Base-by-base conservation (phyloP, 2,329 filamentous ascomycete genomes). In the Aureobasidium lini region DNA sequence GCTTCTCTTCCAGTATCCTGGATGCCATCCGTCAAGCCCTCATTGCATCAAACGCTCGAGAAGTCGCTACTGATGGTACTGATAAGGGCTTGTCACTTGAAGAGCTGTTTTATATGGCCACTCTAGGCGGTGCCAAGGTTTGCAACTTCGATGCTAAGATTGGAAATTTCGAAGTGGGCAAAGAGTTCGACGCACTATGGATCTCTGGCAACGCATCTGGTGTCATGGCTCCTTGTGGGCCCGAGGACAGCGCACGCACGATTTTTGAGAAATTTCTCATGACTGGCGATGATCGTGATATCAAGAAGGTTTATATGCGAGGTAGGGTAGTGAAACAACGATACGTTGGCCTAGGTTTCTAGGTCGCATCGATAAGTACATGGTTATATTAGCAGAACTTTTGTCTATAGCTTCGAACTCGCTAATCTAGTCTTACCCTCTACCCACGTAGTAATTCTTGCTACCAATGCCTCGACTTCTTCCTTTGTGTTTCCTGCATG, bases 401-500 rank as follows among this genome's bases (percentile, higher is more conserved):
- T 23, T 28, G 4, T 4, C 18, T 46, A 56, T 31, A 56, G 13
- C 18, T 56, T 56, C 5, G 52, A 16, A 31, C 16, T 10, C 37
- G 52, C 3, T 3, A 15, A 36, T 13, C 16, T 46, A 6, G 40
- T 44, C 40, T 56, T 56, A 4, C 31, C 15, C 23, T 57, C 42
- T 15, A 77, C 68, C 84, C 84, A 86, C 1, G 67, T 63, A 48
- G 74, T 72, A 8, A 86, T 77, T 0, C 72, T 74, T 7, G 62
- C 67, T 0, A 81, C 74, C 23, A 89, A 68, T 0, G 73, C 76
- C 5, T 84, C 76, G 0, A 88, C 75, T 60, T 89, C 77, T 4
- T 75, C 72, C 6, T 73, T 61, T 0, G 81, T 85, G 62, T 89
- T 90, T 0, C 80, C 83, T 0, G 85, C 83, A 70, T 90, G 87